Evolutionary conservation across 2,329 filamentous ascomycete species (phyloP).

Genomic region (Zasmidium cellare): DNA sequence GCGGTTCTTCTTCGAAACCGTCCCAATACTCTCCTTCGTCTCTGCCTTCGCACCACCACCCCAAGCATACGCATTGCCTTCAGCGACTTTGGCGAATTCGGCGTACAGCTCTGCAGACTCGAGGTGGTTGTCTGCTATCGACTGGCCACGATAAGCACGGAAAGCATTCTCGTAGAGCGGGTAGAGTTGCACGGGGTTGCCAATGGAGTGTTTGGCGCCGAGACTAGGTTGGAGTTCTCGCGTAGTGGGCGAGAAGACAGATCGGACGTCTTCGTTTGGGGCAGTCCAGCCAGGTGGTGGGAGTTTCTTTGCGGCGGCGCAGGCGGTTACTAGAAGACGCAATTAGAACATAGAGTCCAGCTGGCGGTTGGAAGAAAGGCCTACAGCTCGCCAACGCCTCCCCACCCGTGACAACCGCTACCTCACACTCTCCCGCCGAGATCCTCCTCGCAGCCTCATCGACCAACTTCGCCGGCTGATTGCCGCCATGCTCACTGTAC

Average conservation of each 20-base stretch:
- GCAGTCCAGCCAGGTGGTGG: slow-evolving; percentile 63
- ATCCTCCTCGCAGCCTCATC: slow-evolving; percentile 64
- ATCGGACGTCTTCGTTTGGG: slow-evolving; percentile 47
- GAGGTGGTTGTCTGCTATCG: slow-evolving; percentile 54
- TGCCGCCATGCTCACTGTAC: slow-evolving; percentile 62
- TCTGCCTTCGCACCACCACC: slow-evolving; percentile 50
- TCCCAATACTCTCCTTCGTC: slow-evolving; percentile 54
- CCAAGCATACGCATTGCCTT: slow-evolving; percentile 58
- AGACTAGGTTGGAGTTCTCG: slow-evolving; percentile 42
- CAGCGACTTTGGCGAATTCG: slow-evolving; percentile 59
- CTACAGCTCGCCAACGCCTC: slow-evolving; percentile 60
- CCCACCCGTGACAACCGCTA: slow-evolving; percentile 63
- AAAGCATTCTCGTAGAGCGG: slow-evolving; percentile 67
- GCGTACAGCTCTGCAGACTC: slow-evolving; percentile 64
- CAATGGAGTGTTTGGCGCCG: slow-evolving; percentile 59
- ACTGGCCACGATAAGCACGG: slow-evolving; percentile 57
- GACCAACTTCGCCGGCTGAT: slow-evolving; percentile 62
- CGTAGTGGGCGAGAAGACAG: slow-evolving; percentile 54
- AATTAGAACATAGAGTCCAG: too few relatives aligned
- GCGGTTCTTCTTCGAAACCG: slow-evolving; percentile 57
- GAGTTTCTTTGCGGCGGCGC: slow-evolving; percentile 52
- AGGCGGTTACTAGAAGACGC: slow-evolving; percentile 49
- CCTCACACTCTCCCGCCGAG: slow-evolving; percentile 52
- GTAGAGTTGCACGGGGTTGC: slow-evolving; percentile 66
- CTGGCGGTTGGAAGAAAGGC: too few relatives aligned